Evolutionary conservation across 2,329 filamentous ascomycete species (phyloP), one percentile per base, ranked within the genome.

Genomic region (Salinomyces thailandicus): DNA sequence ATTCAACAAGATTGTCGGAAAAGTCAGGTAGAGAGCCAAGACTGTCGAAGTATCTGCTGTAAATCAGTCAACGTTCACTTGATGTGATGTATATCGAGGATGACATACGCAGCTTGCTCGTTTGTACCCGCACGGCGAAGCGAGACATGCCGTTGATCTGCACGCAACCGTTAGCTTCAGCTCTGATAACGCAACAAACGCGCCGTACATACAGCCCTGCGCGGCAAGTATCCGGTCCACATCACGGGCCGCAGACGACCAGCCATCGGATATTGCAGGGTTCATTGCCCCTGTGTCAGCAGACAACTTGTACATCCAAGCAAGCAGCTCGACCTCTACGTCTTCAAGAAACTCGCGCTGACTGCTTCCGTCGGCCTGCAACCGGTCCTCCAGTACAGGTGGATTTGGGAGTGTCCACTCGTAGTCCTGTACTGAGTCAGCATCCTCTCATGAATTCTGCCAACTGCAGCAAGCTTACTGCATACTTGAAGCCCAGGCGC

Each of bases 11-110:
- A 1, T 61, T 51, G 49, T 81, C 75, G 4, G 72, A 68, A 55
- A 82, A 81, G 50, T 80, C 72, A 26, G 71, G 67, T 6, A 76
- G 55, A 11, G 69, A 68, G 15, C 80, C 80, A 15, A 85, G 62
- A 44, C 75, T 72, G 33, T 75, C 72, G 46, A 69, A 64, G 28
- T 67, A 67, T 49, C 45, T 55, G 46, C 14, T 9, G 18, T 7
- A 8, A 14, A 32, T 18, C 16, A 18, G 13, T 35, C 4, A 28
- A 27, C 17, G 33, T 19, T 28, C 9, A 9, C 15, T 33, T 33
- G 31, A 28, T 28, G 18, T 16, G 16, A 26, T 13, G 14, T 31
- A 35, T 14, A 31, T 13, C 18, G 30, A 41, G 31, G 37, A 19
- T 27, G 4, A 46, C 41, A 20, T 39, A 53, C 51, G 46, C 43